A percentile compares a stretch with the other conserved stretches of the same genome.
Evolutionary conservation across 805 yeast species (phyloP).

Genomic region (Scheffersomyces ergatensis): DNA sequence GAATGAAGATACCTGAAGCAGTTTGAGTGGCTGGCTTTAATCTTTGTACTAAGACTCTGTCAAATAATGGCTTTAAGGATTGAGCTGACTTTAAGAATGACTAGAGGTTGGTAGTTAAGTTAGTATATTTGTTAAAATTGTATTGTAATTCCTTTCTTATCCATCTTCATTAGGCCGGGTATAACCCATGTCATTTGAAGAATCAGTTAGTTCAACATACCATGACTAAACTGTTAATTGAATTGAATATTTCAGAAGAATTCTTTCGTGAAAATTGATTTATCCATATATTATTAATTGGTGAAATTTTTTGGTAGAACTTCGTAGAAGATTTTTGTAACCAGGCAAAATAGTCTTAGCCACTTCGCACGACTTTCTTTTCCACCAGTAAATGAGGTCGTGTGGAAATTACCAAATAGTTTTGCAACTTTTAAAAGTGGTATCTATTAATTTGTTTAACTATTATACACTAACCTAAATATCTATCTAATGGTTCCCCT

Average conservation of each 20-base stretch:
- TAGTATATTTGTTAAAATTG: no score
- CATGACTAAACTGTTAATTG: no score
- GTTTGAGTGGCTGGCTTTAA: slow-evolving; percentile 88
- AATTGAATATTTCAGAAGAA: no score
- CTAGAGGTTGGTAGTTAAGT: slow-evolving; percentile 13
- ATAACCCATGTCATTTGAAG: neutral
- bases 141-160: no score
- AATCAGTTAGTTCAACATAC: no score
- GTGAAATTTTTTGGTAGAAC: slow-evolving; percentile 1
- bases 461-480: slow-evolving; percentile 44
- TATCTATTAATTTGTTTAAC: neutral
- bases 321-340: neutral
- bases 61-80: slow-evolving; percentile 87
- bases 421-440: neutral
- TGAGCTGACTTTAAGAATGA: slow-evolving; percentile 78
- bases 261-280: neutral
- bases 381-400: no score
- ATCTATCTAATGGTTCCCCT: slow-evolving; percentile 92
- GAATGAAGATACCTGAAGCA: slow-evolving; percentile 88
- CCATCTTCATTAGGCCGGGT: no score
- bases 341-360: neutral
- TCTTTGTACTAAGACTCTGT: slow-evolving; percentile 95
- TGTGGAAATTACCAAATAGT: neutral
- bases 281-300: no score
- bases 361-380: neutral